Evolutionary conservation across 192 early-diverging fungal genomes (phyloP).

Genomic region (Coemansia reversa): DNA sequence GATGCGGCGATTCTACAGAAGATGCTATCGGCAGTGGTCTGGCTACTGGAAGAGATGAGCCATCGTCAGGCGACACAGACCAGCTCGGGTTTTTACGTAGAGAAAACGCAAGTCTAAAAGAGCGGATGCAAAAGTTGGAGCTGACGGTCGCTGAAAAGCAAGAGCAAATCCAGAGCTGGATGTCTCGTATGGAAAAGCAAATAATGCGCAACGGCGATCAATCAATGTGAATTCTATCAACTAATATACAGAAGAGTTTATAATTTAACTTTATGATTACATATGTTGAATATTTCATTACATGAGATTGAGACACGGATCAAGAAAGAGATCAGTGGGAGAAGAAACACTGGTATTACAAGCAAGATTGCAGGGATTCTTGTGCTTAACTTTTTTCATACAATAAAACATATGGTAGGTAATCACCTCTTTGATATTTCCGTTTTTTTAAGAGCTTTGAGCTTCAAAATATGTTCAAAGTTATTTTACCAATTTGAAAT

Average conservation of each 20-base stretch:
- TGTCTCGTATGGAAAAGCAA: slow-evolving; percentile 38
- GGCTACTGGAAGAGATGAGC: slow-evolving; percentile 26
- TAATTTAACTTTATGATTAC: not conserved
- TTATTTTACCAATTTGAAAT: too few relatives aligned
- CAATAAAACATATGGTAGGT: too few relatives aligned
- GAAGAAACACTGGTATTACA: too few relatives aligned
- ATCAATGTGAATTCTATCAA: not conserved
- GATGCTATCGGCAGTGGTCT: slow-evolving; percentile 17
- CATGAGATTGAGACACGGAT: too few relatives aligned
- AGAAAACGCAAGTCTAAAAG: slow-evolving; percentile 36
- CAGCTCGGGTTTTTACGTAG: slow-evolving; percentile 34
- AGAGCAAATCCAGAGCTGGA: slow-evolving; percentile 43
- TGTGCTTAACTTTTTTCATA: too few relatives aligned
- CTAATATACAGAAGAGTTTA: not conserved
- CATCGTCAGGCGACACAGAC: slow-evolving; percentile 20
- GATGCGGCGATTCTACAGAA: slow-evolving; percentile 30
- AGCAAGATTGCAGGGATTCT: too few relatives aligned
- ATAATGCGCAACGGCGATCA: slow-evolving; percentile 14
- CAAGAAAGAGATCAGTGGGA: too few relatives aligned
- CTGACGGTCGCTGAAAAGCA: slow-evolving; percentile 40
- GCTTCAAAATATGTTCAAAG: too few relatives aligned
- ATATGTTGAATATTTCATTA: not conserved
- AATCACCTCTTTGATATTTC: too few relatives aligned
- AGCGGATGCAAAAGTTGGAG: slow-evolving; percentile 41
- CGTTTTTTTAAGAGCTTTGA: too few relatives aligned